phyloP scores from a whole-genome alignment of 768 basidiomycete genomes.

The Mycena latifolia region DNA sequence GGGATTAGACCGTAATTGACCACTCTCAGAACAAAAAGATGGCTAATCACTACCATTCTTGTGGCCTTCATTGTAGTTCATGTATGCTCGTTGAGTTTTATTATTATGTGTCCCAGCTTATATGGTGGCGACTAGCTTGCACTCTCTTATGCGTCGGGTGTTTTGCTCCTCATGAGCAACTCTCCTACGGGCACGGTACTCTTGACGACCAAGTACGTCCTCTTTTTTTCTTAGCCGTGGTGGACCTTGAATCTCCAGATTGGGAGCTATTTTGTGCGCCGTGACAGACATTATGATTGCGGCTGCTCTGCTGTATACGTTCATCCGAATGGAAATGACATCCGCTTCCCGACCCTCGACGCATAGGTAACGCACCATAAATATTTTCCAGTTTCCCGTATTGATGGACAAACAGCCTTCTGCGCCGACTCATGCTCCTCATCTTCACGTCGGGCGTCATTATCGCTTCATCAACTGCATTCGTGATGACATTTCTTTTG shows the following conservation, averaged over 20 bases:
- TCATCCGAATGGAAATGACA: conserved; percentile 17
- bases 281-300: conserved; percentile 21
- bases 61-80: conserved; percentile 12
- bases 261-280: conserved; percentile 22
- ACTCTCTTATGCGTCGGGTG: conserved; percentile 14
- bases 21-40: conserved; percentile 9
- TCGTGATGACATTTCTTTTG: conserved; percentile 14
- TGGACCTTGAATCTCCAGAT: conserved; percentile 2
- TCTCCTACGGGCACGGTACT: neutral
- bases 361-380: neutral
- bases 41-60: conserved; percentile 1
- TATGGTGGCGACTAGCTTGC: neutral
- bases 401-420: conserved; percentile 13
- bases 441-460: conserved; percentile 16
- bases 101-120: neutral
- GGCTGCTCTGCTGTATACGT: conserved; percentile 4
- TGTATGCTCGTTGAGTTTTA: neutral
- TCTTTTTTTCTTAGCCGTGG: no score
- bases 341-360: conserved; percentile 13
- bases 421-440: conserved; percentile 25
- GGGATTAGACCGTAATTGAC: no score
- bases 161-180: neutral
- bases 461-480: conserved; percentile 16
- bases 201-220: conserved; percentile 14
- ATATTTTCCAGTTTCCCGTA: no score